Evolutionary conservation across 371 early-diverging fungal species (phyloP), one percentile per base, ranked within the genome.

Genomic region (Apophysomyces trapeziformis): DNA sequence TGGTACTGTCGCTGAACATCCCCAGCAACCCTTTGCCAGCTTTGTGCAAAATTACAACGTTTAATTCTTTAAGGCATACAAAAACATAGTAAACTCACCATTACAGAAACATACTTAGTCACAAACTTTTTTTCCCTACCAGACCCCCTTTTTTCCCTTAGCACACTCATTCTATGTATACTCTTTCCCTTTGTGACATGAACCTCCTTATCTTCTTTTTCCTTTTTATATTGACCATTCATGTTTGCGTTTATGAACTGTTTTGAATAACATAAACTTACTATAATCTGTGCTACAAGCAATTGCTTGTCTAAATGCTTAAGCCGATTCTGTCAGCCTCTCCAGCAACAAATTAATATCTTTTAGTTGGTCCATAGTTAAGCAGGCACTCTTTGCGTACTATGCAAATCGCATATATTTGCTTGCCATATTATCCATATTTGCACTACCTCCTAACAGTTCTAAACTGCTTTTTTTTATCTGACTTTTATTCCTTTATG

Each of bases 21-120:
- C 54, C 9, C 54, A 38, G 59, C 63, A 54, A 56, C 58, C 36
- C 39, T 62, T 67, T 54, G 38, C 72, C 35, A 57, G 73, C 63
- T 73, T 73, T 46, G 68, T 77, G 59, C 74, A 78, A 72, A 78
- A 75, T 63, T 62, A 74, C 21, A 65, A 21, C 54, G 54, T 50
- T 21, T 50, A 50, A 50, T 50, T 5, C 54, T 26, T 50, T 50
- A 50, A 50, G 54, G 54, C 54, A 50, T 50, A 50, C 54, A 50
- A 47, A 41, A 50, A 21, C 54, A 50, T 50, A 50, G 54, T 50
- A 50, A 50, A 50, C 18, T 18, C 18, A 26, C 68, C 39, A 66
- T 77, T 39, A 67, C 69, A 18, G 50, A 67, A 64, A 72, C 65
- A 26, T 57, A 13, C 16, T 43, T 67, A 35, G 16, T 18, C 61